Percentiles rank a stretch among this genome's conserved stretches.
Conservation (phyloP, 108 stramenopile genomes). For the Fragilaria radians region DNA sequence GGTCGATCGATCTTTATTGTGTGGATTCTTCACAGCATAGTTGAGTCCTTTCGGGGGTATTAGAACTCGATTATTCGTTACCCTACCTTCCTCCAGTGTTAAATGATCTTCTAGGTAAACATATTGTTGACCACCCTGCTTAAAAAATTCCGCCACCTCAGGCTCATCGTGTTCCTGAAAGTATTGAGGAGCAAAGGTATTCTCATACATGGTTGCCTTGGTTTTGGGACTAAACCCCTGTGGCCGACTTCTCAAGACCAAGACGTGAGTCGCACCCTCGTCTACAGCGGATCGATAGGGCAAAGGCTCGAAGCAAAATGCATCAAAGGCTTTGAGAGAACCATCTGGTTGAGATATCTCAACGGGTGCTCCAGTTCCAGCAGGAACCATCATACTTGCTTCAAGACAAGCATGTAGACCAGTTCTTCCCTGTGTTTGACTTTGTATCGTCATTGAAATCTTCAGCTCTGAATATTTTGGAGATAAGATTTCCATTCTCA, state of each 20-base stretch:
- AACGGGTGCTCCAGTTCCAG: slow-evolving; percentile 65
- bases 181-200: slow-evolving; percentile 59
- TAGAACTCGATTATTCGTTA: slow-evolving; percentile 21
- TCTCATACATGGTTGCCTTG: slow-evolving; percentile 63
- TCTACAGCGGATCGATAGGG: slow-evolving; percentile 72
- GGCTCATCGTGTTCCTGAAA: slow-evolving; percentile 52
- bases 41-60: slow-evolving; percentile 68
- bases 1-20: slow-evolving; percentile 14
- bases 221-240: slow-evolving; percentile 50
- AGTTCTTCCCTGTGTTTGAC: slow-evolving; percentile 14
- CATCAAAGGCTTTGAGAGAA: slow-evolving; percentile 41
- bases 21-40: slow-evolving; percentile 37
- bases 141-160: slow-evolving; percentile 62
- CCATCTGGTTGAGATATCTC: slow-evolving; percentile 16
- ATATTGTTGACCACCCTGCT: slow-evolving; percentile 76
- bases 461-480: slow-evolving; percentile 50
- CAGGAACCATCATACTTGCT: slow-evolving; percentile 81
- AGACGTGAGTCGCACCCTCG: slow-evolving; percentile 75
- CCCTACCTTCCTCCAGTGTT: slow-evolving; percentile 51
- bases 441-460: slow-evolving; percentile 50
- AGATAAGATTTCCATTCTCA: slow-evolving; percentile 33
- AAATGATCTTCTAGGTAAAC: slow-evolving; percentile 73
- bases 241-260: slow-evolving; percentile 57
- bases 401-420: slow-evolving; percentile 74
- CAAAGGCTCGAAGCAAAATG: slow-evolving; percentile 79